Conservation (phyloP, 306 rosid genomes). For the Citrullus colocynthis region DNA sequence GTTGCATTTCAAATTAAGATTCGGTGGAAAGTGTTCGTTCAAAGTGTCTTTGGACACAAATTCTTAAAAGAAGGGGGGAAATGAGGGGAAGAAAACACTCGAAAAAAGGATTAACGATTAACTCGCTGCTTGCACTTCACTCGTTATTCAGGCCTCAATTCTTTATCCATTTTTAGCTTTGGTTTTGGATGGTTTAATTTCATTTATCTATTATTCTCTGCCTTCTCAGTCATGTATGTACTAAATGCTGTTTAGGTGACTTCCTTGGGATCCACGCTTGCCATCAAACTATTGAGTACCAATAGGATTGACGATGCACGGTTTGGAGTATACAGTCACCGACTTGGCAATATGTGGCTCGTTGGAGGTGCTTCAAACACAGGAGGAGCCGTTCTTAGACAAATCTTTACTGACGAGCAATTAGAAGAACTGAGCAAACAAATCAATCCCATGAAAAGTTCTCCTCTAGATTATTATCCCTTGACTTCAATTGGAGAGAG, state of each 20-base stretch:
- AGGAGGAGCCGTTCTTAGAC: slow-evolving; percentile 80
- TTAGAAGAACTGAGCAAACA: slow-evolving; percentile 55
- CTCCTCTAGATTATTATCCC: slow-evolving; percentile 74
- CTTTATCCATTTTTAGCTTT: neutral
- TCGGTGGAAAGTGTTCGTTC: neutral
- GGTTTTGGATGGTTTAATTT: neutral
- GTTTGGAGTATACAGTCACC: slow-evolving; percentile 93
- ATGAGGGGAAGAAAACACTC: neutral
- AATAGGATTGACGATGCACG: slow-evolving; percentile 79
- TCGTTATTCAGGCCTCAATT: neutral
- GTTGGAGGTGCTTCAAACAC: slow-evolving; percentile 98
- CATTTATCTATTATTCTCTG: neutral
- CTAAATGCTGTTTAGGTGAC: slow-evolving; percentile 45
- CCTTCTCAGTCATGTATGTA: neutral
- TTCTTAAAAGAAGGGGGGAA: neutral
- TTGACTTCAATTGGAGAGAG: slow-evolving; percentile 71
- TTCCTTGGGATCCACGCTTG: slow-evolving; percentile 93
- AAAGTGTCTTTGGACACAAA: neutral
- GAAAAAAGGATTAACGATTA: neutral
- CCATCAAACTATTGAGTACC: slow-evolving; percentile 71
- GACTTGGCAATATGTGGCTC: slow-evolving; percentile 93
- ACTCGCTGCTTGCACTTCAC: neutral
- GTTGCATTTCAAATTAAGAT: neutral
- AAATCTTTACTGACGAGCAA: slow-evolving; percentile 60
- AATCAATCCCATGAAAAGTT: slow-evolving; percentile 51